These are phyloP conservation scores for Pythium utonaiense DNA, from an alignment of 352 stramenopile species.

Conservation along the genomic window DNA sequence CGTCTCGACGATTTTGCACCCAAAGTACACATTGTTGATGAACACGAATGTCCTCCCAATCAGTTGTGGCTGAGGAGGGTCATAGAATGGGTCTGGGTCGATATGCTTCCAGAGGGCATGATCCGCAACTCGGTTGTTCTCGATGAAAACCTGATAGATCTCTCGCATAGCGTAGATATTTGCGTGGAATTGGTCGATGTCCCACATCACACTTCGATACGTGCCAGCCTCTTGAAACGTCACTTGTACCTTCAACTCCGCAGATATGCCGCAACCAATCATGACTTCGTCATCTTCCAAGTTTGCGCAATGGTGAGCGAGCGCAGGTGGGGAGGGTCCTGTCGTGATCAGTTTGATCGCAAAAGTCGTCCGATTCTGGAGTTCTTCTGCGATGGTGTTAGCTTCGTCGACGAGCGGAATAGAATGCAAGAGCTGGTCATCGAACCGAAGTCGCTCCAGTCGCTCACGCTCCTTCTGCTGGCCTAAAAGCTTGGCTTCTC, in stretches of 20 bases:
- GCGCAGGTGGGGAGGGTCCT: constrained; percentile 23
- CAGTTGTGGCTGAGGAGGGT: constrained; percentile 55
- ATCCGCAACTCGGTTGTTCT: constrained; percentile 49
- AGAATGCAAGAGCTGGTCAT: constrained; percentile 71
- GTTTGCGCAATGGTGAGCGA: constrained; percentile 24
- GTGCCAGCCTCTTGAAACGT: constrained; percentile 73
- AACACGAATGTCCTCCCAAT: constrained; percentile 77
- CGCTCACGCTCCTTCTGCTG: constrained; percentile 77
- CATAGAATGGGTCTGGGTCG: constrained; percentile 73
- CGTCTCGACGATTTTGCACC: constrained; percentile 53
- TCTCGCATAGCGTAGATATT: constrained; percentile 84
- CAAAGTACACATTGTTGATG: constrained; percentile 54
- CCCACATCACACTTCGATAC: constrained; percentile 73
- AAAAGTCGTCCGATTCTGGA: constrained; percentile 65
- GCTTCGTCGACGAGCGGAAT: constrained; percentile 85
- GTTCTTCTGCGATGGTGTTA: constrained; percentile 81
- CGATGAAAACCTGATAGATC: constrained; percentile 86
- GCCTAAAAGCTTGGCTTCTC: constrained; percentile 59
- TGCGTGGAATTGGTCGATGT: constrained; percentile 75
- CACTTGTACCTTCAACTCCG: constrained; percentile 75
- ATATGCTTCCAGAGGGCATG: constrained; percentile 20
- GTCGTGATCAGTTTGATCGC: constrained; percentile 63
- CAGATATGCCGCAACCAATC: constrained; percentile 47
- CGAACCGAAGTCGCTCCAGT: constrained; percentile 63
- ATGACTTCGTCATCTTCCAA: constrained; percentile 55